These are phyloP conservation scores for Leucosporidium creatinivorum DNA, from an alignment of 768 basidiomycete species.

Conservation along the genomic window DNA sequence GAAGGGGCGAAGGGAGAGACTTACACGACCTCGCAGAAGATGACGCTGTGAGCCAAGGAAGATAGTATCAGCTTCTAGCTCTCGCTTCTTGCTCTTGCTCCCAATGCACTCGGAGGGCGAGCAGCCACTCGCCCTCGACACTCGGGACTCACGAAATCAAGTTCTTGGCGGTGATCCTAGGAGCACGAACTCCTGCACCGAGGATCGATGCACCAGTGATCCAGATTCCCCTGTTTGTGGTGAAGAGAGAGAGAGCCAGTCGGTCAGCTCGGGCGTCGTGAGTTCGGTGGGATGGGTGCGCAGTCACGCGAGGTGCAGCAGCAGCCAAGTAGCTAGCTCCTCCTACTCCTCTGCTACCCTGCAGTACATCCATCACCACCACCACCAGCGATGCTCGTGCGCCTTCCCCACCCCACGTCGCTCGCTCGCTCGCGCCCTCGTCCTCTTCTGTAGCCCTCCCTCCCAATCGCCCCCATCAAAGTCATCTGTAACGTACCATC, in stretches of 20 bases:
- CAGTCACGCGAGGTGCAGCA: background rate
- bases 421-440: no score
- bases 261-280: background rate
- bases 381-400: no score
- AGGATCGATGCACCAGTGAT: constrained; percentile 93
- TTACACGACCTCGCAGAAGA: constrained; percentile 89
- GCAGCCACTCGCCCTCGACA: no score
- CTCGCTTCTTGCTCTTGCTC: no score
- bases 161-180: constrained; percentile 94
- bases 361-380: no score
- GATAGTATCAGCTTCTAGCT: no score
- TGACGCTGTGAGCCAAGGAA: constrained; percentile 79
- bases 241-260: background rate
- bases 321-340: no score
- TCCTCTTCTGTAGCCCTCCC: background rate
- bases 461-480: background rate
- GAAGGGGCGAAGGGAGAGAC: constrained; percentile 1
- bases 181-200: constrained; percentile 87
- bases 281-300: background rate
- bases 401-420: background rate
- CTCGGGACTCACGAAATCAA: constrained; percentile 66
- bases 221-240: constrained; percentile 77
- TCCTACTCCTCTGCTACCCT: no score
- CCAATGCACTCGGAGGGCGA: no score
- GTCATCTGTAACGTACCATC: constrained; percentile 59